Conservation (phyloP, 306 rosid species). For the Malus domestica region DNA sequence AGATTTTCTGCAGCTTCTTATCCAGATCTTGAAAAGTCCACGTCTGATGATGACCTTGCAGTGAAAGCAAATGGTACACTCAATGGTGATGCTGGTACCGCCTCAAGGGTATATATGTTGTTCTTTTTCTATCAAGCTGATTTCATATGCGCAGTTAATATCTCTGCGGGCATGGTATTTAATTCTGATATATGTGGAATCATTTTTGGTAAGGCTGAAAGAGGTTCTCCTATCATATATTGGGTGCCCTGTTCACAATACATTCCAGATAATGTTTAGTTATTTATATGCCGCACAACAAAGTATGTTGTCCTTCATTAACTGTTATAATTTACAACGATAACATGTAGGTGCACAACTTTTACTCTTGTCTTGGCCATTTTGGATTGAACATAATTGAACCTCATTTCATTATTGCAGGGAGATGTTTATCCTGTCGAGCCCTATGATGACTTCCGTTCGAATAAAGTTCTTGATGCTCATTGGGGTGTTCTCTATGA, state of each 20-base stretch:
- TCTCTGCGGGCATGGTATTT: background rate
- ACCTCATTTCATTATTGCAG: constrained; percentile 20
- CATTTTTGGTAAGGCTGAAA: background rate
- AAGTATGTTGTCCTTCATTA: background rate
- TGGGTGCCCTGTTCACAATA: background rate
- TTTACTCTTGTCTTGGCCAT: background rate
- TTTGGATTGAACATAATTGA: background rate
- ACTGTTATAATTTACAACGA: background rate
- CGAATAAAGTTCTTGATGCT: constrained; percentile 47
- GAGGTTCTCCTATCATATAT: background rate
- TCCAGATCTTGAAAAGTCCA: constrained; percentile 45
- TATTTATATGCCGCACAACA: background rate
- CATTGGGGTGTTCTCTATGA: constrained; percentile 58
- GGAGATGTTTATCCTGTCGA: constrained; percentile 62
- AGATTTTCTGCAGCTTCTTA: constrained; percentile 49
- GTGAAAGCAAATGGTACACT: constrained; percentile 17
- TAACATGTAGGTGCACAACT: background rate
- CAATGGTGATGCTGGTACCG: constrained; percentile 8
- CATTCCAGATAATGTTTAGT: background rate
- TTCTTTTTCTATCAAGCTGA: constrained; percentile 3
- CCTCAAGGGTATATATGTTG: constrained; percentile 29
- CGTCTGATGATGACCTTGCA: constrained; percentile 13
- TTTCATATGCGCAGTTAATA: background rate
- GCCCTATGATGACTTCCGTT: constrained; percentile 28
- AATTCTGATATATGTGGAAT: background rate